Conservation (phyloP, 176 grass and related monocot genomes). For the Tillandsia leiboldiana region DNA sequence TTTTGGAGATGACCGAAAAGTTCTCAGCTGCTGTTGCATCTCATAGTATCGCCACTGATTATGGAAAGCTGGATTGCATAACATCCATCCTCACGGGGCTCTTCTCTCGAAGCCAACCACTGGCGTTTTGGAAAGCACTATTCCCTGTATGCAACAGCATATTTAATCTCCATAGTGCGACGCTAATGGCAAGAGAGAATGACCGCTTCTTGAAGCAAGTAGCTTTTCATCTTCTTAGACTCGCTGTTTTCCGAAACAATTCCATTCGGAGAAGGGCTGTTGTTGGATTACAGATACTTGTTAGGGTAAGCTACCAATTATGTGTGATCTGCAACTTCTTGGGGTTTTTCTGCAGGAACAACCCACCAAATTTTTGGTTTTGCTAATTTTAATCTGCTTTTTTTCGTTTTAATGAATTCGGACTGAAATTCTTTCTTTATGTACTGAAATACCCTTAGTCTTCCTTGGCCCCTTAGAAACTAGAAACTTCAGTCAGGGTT, state of each 20-base stretch:
- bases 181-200: constrained; percentile 95
- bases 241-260: constrained; percentile 92
- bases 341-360: too few species aligned
- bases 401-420: background rate
- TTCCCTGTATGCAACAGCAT: constrained; percentile 74
- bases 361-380: too few species aligned
- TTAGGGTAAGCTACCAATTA: constrained; percentile 56
- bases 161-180: constrained; percentile 81
- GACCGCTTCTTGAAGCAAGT: constrained; percentile 99
- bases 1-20: constrained; percentile 79
- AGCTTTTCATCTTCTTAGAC: constrained; percentile 89
- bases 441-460: background rate
- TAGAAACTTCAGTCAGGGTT: too few species aligned
- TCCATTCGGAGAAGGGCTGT: constrained; percentile 80
- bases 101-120: constrained; percentile 77
- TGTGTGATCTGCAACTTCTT: background rate
- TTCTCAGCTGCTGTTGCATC: constrained; percentile 76
- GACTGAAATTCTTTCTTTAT: constrained; percentile 12
- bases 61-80: constrained; percentile 84
- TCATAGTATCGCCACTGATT: constrained; percentile 84
- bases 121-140: constrained; percentile 87
- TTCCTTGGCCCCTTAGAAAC: too few species aligned
- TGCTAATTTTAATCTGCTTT: too few species aligned
- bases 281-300: constrained; percentile 83
- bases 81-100: constrained; percentile 80